Evolutionary conservation across 495 filamentous ascomycete genomes (phyloP).

Genomic region (Xylaria palmicola): DNA sequence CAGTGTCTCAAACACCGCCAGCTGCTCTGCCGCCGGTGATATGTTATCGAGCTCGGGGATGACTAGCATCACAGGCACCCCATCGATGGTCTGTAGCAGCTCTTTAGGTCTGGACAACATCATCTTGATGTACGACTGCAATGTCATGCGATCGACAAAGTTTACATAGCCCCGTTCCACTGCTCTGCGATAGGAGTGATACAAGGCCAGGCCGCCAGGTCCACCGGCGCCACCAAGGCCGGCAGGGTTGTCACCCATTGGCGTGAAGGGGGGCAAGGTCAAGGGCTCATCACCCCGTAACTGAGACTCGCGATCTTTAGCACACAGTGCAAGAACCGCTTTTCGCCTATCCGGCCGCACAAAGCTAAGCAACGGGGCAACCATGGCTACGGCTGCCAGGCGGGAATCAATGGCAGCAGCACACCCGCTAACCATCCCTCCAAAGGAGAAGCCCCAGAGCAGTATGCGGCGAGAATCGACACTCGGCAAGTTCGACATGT

Average conservation of each 20-base stretch:
- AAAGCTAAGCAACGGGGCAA: neutral
- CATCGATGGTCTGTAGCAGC: constrained; percentile 2
- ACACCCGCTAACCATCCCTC: neutral
- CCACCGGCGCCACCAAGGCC: neutral
- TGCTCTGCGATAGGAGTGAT: neutral
- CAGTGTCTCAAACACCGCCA: constrained; percentile 12
- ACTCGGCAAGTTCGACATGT: neutral
- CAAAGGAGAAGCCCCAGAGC: neutral
- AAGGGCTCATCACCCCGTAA: neutral
- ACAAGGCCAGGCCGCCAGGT: neutral
- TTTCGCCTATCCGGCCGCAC: neutral
- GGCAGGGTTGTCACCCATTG: neutral
- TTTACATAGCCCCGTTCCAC: neutral
- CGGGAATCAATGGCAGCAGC: neutral
- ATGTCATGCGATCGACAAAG: neutral
- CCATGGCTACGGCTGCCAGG: neutral
- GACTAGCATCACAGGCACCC: constrained; percentile 18
- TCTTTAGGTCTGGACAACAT: neutral
- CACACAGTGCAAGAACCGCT: neutral
- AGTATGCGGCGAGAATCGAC: neutral
- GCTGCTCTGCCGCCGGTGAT: constrained; percentile 21
- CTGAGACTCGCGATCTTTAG: neutral
- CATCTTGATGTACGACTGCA: neutral
- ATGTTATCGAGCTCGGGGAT: constrained; percentile 25
- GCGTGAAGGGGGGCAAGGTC: neutral